A percentile compares a stretch with the other conserved stretches of the same genome.
Evolutionary conservation across 2,329 filamentous ascomycete species (phyloP).

Genomic region (Phyllosticta citrichinensis): DNA sequence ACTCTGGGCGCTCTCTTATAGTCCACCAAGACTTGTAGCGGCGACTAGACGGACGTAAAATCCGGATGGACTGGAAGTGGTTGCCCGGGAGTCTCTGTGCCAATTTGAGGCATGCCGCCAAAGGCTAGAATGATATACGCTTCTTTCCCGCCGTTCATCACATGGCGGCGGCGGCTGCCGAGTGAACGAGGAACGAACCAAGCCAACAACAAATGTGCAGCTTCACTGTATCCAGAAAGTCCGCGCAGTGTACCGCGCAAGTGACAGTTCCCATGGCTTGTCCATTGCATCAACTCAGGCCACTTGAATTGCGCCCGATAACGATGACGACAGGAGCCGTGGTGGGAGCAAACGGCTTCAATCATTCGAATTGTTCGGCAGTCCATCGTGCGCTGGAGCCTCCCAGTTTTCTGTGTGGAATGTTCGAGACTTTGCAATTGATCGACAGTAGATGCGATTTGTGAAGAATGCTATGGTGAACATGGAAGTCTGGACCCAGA

Average conservation of each 20-base stretch:
- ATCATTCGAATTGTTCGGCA: background rate
- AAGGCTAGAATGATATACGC: background rate
- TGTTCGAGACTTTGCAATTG: background rate
- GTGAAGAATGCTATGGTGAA: background rate
- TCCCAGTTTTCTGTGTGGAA: background rate
- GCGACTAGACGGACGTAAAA: background rate
- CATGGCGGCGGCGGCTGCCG: background rate
- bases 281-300: background rate
- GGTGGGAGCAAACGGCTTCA: background rate
- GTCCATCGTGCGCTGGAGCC: background rate
- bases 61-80: background rate
- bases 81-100: background rate
- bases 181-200: background rate
- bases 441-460: background rate
- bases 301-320: background rate
- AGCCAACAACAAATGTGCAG: background rate
- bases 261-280: background rate
- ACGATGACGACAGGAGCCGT: background rate
- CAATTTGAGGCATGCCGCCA: conserved; percentile 1
- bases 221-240: background rate
- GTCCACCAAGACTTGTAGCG: background rate
- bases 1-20: background rate
- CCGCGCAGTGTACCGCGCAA: background rate
- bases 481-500: background rate
- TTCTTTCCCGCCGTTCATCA: background rate